These are phyloP conservation scores for Plantago ovata DNA, from an alignment of 257 asterid genomes.

Conservation along the genomic window DNA sequence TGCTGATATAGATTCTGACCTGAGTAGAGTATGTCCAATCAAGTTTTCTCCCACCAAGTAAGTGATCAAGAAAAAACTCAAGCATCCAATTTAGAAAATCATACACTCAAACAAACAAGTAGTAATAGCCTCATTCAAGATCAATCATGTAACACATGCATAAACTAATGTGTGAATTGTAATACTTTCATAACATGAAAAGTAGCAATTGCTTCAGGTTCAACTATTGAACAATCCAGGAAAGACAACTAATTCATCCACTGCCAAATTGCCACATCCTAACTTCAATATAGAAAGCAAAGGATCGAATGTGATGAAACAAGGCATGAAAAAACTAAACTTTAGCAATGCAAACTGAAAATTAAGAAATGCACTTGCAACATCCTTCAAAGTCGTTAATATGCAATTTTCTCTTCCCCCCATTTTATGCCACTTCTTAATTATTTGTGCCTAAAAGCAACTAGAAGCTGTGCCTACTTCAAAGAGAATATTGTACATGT, in stretches of 20 bases:
- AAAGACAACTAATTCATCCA: background rate
- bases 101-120: too few relatives aligned
- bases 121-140: too few relatives aligned
- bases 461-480: conserved; percentile 3
- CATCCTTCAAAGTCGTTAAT: background rate
- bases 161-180: too few relatives aligned
- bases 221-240: background rate
- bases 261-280: conserved; percentile 5
- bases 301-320: conserved; percentile 3
- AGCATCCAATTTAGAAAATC: too few relatives aligned
- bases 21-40: too few relatives aligned
- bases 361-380: background rate
- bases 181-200: too few relatives aligned
- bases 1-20: too few relatives aligned
- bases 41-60: too few relatives aligned
- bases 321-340: background rate
- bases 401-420: background rate
- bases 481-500: conserved; percentile 12
- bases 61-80: too few relatives aligned
- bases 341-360: background rate
- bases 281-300: conserved; percentile 7
- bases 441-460: conserved; percentile 15
- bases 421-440: conserved; percentile 7
- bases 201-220: conserved; percentile 4
- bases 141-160: too few relatives aligned